A percentile compares a stretch with the other conserved stretches of the same genome.
phyloP scores from a whole-genome alignment of 257 asterid genomes.

The Cynanchum wilfordii region DNA sequence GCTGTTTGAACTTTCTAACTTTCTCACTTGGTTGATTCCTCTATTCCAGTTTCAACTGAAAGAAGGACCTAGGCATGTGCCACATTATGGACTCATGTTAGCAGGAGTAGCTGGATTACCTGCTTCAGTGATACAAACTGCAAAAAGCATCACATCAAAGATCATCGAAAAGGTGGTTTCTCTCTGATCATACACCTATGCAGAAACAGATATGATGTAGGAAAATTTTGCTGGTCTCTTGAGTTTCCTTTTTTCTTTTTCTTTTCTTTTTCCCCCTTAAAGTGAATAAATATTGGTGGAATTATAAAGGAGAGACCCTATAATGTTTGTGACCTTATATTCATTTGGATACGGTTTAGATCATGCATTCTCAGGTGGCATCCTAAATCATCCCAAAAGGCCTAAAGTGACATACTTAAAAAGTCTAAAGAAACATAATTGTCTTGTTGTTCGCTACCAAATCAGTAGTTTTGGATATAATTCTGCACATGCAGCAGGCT shows the following conservation, averaged over 20 bases:
- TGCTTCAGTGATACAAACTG: constrained; percentile 60
- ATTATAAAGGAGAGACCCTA: neutral
- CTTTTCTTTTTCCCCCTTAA: too few relatives aligned
- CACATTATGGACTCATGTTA: constrained; percentile 94
- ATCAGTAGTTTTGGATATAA: neutral
- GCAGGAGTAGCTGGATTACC: constrained; percentile 96
- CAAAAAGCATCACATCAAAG: constrained; percentile 62
- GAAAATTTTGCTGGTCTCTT: neutral
- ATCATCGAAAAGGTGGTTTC: constrained; percentile 57
- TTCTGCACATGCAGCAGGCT: neutral
- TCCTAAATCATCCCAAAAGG: neutral
- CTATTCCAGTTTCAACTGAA: constrained; percentile 69
- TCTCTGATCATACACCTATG: neutral
- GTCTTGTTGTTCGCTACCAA: neutral
- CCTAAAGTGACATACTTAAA: neutral
- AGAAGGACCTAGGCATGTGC: constrained; percentile 75
- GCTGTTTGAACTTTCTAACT: neutral
- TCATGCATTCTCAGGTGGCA: neutral
- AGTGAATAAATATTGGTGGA: neutral
- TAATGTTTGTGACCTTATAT: neutral
- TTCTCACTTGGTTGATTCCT: constrained; percentile 14
- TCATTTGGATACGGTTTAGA: neutral
- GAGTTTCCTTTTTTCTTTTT: neutral
- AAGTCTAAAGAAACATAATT: neutral
- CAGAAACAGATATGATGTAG: neutral